Evolutionary conservation across 176 grass and related monocot species (phyloP).

Genomic region (Bothriochloa decipiens): DNA sequence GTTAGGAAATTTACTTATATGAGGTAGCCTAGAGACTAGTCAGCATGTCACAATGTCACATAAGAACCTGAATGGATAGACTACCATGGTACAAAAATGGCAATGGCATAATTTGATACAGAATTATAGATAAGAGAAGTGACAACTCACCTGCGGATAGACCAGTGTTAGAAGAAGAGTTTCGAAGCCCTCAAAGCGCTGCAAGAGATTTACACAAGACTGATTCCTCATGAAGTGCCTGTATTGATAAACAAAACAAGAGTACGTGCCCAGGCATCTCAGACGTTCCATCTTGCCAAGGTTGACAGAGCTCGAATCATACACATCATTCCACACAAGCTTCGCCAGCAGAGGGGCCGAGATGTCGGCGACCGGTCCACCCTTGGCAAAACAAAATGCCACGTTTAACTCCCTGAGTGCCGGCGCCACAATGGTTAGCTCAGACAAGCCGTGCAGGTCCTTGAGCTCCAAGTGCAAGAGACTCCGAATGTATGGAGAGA

Average conservation of each 20-base stretch:
- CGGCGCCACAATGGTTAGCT: slow-evolving; percentile 16
- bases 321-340: too few relatives aligned
- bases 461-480: not conserved
- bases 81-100: not conserved
- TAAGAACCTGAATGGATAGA: not conserved
- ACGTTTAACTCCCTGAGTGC: not conserved
- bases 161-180: too few relatives aligned
- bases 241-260: too few relatives aligned
- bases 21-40: not conserved
- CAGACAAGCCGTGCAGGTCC: not conserved
- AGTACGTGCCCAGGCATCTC: too few relatives aligned
- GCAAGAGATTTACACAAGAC: too few relatives aligned
- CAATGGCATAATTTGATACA: too few relatives aligned
- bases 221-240: not conserved
- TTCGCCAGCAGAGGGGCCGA: too few relatives aligned
- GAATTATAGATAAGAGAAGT: too few relatives aligned
- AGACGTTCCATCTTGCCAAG: too few relatives aligned
- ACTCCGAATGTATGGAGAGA: slow-evolving; percentile 13
- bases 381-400: not conserved
- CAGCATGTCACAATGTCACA: not conserved
- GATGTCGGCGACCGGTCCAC: not conserved
- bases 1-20: not conserved
- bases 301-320: too few relatives aligned
- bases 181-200: too few relatives aligned
- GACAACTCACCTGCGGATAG: too few relatives aligned